Conservation (phyloP, 2,329 filamentous ascomycete species). For the Fusarium sambucinum region DNA sequence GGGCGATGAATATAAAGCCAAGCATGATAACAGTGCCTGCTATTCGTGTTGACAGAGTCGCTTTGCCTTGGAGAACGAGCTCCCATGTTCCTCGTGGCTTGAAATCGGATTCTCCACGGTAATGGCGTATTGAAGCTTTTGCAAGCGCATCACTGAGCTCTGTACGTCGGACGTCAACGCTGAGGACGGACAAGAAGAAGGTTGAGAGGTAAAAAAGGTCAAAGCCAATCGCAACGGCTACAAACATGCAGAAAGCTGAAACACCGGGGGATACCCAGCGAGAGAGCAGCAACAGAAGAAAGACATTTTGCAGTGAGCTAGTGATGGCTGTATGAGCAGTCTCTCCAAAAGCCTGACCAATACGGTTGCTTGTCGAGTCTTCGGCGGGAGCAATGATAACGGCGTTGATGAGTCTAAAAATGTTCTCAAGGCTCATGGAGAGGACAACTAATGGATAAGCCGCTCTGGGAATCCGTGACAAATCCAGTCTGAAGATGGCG, state of each 20-base stretch:
- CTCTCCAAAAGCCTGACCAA: slow-evolving; percentile 79
- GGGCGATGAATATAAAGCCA: slow-evolving; percentile 77
- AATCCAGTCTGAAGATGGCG: slow-evolving; percentile 78
- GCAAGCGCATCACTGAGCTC: slow-evolving; percentile 80
- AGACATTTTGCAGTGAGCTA: slow-evolving; percentile 75
- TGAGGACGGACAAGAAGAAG: slow-evolving; percentile 83
- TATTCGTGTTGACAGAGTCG: slow-evolving; percentile 77
- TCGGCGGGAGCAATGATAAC: slow-evolving; percentile 79
- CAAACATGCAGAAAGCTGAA: slow-evolving; percentile 80
- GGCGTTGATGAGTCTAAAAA: slow-evolving; percentile 81
- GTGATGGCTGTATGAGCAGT: slow-evolving; percentile 77
- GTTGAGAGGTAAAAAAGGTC: slow-evolving; percentile 84
- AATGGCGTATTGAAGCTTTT: slow-evolving; percentile 63
- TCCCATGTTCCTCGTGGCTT: slow-evolving; percentile 62
- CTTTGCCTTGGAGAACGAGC: slow-evolving; percentile 71
- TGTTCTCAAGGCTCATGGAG: slow-evolving; percentile 82
- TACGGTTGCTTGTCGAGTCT: slow-evolving; percentile 74
- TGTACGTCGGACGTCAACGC: slow-evolving; percentile 80
- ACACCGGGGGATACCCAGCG: slow-evolving; percentile 76
- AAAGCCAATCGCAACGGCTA: slow-evolving; percentile 78
- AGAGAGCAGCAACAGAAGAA: slow-evolving; percentile 75
- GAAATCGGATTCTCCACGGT: slow-evolving; percentile 46
- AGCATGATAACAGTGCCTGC: slow-evolving; percentile 80
- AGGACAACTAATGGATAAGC: slow-evolving; percentile 83
- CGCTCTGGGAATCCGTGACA: slow-evolving; percentile 79